Conservation (phyloP, 108 stramenopile genomes). For the Cylindrotheca closterium region DNA sequence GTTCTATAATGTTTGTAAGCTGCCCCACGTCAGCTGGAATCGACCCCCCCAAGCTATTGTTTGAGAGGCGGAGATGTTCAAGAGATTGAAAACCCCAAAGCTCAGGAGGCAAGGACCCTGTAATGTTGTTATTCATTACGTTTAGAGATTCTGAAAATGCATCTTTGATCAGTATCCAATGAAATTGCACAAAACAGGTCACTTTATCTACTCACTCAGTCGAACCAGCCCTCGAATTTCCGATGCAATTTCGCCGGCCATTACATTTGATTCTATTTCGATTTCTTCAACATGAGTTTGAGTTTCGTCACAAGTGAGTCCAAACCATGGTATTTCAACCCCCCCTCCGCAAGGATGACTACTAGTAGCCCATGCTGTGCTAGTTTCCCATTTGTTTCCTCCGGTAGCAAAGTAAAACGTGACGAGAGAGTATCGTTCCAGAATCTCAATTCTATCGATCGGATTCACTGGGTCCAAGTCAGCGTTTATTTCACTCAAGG, state of each 20-base stretch:
- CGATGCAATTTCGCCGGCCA: conserved; percentile 49
- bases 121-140: conserved; percentile 47
- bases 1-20: not conserved
- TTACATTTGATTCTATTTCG: conserved; percentile 30
- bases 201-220: conserved; percentile 17
- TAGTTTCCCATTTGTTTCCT: conserved; percentile 53
- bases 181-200: no score
- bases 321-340: conserved; percentile 25
- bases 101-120: conserved; percentile 55
- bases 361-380: conserved; percentile 22
- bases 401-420: conserved; percentile 48
- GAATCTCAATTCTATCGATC: conserved; percentile 24
- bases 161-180: no score
- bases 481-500: conserved; percentile 14
- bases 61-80: conserved; percentile 32
- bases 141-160: no score
- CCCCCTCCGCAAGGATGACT: conserved; percentile 18
- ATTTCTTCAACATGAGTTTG: conserved; percentile 6
- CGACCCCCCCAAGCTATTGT: conserved; percentile 18
- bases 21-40: conserved; percentile 24
- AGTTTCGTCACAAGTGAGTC: conserved; percentile 22
- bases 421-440: conserved; percentile 55
- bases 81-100: conserved; percentile 35
- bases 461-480: conserved; percentile 24
- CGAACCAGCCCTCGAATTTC: conserved; percentile 48